A percentile compares a stretch with the other conserved stretches of the same genome.
Conservation (phyloP, 2,329 filamentous ascomycete genomes). For the Colletotrichum sidae region DNA sequence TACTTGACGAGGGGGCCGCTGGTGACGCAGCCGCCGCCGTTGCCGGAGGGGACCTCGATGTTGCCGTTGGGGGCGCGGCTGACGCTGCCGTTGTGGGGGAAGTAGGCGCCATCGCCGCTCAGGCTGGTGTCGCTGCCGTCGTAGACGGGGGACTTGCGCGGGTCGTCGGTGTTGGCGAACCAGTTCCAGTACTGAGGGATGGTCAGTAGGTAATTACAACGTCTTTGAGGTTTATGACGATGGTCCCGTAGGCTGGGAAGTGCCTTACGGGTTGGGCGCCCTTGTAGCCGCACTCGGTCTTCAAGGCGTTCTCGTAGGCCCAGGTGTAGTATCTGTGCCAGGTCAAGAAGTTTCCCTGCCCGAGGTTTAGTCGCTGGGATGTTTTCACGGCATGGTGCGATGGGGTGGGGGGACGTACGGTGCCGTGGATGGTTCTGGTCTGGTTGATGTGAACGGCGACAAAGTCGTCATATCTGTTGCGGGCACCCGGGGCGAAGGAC, state of each 20-base stretch:
- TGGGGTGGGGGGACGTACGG: neutral
- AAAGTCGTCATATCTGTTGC: conserved; percentile 38
- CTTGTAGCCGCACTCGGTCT: conserved; percentile 37
- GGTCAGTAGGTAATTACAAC: neutral
- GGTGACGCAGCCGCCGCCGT: conserved; percentile 49
- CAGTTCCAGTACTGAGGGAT: conserved; percentile 49
- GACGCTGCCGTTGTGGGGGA: conserved; percentile 42
- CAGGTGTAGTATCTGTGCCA: conserved; percentile 38
- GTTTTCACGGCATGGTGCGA: too few species aligned
- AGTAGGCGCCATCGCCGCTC: conserved; percentile 51
- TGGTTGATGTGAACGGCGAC: conserved; percentile 37
- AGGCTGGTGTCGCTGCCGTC: conserved; percentile 53
- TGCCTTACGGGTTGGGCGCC: conserved; percentile 33
- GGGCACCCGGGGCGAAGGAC: conserved; percentile 27
- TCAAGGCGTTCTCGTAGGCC: conserved; percentile 35
- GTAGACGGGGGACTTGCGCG: conserved; percentile 50
- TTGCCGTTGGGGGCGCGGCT: conserved; percentile 38
- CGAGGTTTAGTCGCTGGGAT: neutral
- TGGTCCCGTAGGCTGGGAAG: neutral
- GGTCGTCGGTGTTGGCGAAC: conserved; percentile 44
- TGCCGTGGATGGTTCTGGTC: conserved; percentile 31
- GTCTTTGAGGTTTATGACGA: too few species aligned
- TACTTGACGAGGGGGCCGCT: conserved; percentile 46
- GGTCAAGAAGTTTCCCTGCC: conserved; percentile 32
- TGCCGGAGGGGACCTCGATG: conserved; percentile 48